Conservation (phyloP, 805 yeast genomes). For the Tanozyma kutaoensis region DNA sequence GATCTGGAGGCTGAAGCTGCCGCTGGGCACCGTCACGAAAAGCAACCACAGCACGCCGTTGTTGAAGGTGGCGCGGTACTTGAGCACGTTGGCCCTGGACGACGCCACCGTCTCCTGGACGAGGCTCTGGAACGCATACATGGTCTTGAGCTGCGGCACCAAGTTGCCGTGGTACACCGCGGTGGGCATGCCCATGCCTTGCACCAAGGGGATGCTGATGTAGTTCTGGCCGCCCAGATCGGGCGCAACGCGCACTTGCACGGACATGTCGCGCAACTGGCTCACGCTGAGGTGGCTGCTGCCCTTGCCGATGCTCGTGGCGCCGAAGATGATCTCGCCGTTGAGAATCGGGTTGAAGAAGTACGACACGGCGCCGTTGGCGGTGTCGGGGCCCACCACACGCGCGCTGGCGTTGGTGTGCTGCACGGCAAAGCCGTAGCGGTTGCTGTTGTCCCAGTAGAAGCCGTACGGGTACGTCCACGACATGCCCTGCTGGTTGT, state of each 20-base stretch:
- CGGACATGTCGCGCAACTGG: too few species aligned
- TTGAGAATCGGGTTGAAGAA: slow-evolving; percentile 44
- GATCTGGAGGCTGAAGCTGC: background rate
- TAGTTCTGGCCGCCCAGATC: background rate
- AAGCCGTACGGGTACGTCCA: slow-evolving; percentile 59
- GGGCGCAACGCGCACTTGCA: too few species aligned
- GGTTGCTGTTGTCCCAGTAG: slow-evolving; percentile 34
- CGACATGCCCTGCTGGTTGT: slow-evolving; percentile 36
- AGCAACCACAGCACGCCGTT: slow-evolving; percentile 36
- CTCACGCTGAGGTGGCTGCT: slow-evolving; percentile 25
- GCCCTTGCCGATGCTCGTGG: slow-evolving; percentile 28
- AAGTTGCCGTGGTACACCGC: slow-evolving; percentile 15
- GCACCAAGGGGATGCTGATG: slow-evolving; percentile 27
- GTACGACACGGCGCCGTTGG: slow-evolving; percentile 24
- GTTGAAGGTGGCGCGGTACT: slow-evolving; percentile 25
- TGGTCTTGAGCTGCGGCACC: background rate
- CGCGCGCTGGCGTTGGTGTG: slow-evolving; percentile 35
- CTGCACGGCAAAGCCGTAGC: slow-evolving; percentile 49
- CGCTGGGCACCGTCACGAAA: slow-evolving; percentile 22
- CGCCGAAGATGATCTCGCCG: slow-evolving; percentile 43
- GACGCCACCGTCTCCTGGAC: background rate
- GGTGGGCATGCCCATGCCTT: slow-evolving; percentile 48
- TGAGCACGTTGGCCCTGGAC: slow-evolving; percentile 6
- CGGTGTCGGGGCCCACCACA: slow-evolving; percentile 33
- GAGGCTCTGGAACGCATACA: background rate